Evolutionary conservation across 2,329 filamentous ascomycete genomes (phyloP).

Genomic region (Fusarium veterinarium): DNA sequence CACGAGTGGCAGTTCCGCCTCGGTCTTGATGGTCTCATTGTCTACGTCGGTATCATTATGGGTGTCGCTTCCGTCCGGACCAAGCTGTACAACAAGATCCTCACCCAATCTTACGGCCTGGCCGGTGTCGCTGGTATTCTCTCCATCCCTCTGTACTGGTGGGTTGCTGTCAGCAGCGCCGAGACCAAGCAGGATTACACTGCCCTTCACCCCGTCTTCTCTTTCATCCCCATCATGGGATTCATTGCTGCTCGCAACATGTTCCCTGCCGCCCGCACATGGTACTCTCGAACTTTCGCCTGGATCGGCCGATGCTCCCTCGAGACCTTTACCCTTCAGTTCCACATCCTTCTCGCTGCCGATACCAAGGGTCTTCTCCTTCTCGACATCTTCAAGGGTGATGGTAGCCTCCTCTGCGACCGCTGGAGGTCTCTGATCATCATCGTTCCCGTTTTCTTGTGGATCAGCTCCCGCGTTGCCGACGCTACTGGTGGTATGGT

Average conservation of each 20-base stretch:
- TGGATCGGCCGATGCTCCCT: slow-evolving; percentile 67
- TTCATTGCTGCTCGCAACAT: slow-evolving; percentile 65
- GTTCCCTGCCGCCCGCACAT: slow-evolving; percentile 23
- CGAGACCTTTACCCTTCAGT: slow-evolving; percentile 70
- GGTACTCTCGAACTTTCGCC: slow-evolving; percentile 56
- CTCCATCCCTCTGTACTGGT: slow-evolving; percentile 45
- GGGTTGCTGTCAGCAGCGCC: slow-evolving; percentile 46
- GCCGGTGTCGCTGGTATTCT: slow-evolving; percentile 28
- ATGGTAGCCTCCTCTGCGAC: slow-evolving; percentile 36
- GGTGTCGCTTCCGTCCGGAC: slow-evolving; percentile 40
- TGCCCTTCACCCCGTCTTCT: slow-evolving; percentile 63
- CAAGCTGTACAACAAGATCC: slow-evolving; percentile 34
- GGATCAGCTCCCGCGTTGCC: slow-evolving; percentile 38
- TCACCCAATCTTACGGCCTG: slow-evolving; percentile 33
- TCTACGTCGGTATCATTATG: slow-evolving; percentile 66
- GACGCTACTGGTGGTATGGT: slow-evolving; percentile 37
- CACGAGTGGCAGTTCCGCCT: slow-evolving; percentile 63
- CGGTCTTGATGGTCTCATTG: slow-evolving; percentile 64
- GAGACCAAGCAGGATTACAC: slow-evolving; percentile 55
- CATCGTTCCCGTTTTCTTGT: slow-evolving; percentile 44
- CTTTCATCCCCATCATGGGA: slow-evolving; percentile 64
- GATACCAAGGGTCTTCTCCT: slow-evolving; percentile 62
- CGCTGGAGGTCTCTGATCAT: slow-evolving; percentile 43
- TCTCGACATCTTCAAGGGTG: slow-evolving; percentile 33
- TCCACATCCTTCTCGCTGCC: slow-evolving; percentile 70